A percentile compares a stretch with the other conserved stretches of the same genome.
Evolutionary conservation across 1,284 basidiomycete species (phyloP).

Genomic region (Trichosporon sp.): DNA sequence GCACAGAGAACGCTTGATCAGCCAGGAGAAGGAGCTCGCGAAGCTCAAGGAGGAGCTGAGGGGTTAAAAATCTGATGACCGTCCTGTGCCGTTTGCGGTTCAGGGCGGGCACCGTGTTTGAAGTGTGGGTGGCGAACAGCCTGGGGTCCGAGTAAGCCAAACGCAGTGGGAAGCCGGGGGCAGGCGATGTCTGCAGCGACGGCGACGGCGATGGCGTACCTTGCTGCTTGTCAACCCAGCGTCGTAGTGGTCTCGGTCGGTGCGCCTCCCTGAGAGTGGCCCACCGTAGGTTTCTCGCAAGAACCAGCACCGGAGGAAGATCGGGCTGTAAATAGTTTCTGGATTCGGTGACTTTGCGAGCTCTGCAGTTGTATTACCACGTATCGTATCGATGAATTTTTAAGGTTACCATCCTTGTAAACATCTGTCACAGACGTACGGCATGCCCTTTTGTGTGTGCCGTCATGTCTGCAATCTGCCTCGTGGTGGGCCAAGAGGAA

Average conservation of each 20-base stretch:
- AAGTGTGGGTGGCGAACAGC: not conserved
- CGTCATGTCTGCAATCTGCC: not conserved
- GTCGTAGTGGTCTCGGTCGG: no score
- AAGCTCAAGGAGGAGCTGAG: conserved; percentile 32
- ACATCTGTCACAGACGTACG: conserved; percentile 9
- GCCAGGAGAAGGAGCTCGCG: conserved; percentile 55
- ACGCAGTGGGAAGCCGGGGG: not conserved
- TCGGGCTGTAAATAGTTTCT: not conserved
- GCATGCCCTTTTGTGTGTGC: not conserved
- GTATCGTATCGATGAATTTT: not conserved
- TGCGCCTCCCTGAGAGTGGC: no score
- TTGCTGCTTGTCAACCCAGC: not conserved
- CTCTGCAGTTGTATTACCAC: not conserved
- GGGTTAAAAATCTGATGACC: conserved; percentile 7
- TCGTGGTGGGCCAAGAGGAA: not conserved
- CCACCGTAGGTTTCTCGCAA: no score
- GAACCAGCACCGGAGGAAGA: not conserved
- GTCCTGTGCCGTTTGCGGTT: not conserved
- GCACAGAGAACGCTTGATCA: conserved; percentile 60
- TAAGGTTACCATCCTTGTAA: conserved; percentile 18
- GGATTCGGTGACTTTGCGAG: not conserved
- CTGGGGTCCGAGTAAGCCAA: not conserved
- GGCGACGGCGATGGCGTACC: not conserved
- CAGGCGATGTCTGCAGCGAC: not conserved
- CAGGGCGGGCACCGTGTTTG: conserved; percentile 1